phyloP scores from a whole-genome alignment of 306 rosid species.

The Ziziphus jujuba region DNA sequence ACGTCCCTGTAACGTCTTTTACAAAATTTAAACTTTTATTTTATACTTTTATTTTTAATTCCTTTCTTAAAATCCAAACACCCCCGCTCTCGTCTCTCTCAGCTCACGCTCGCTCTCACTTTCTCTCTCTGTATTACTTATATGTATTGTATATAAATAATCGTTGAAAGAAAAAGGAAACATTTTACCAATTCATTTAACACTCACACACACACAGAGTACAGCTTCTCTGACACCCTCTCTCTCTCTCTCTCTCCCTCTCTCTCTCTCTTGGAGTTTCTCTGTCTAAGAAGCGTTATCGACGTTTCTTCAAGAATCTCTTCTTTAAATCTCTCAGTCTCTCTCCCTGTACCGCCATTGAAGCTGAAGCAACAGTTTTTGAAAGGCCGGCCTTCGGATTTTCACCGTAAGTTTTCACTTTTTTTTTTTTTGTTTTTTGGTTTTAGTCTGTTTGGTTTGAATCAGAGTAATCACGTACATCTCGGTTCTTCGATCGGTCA shows the following conservation, averaged over 20 bases:
- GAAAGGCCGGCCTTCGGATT: conserved; percentile 37
- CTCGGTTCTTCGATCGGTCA: conserved; percentile 25
- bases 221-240: conserved; percentile 26
- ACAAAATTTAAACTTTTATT: background rate
- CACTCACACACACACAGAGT: conserved; percentile 14
- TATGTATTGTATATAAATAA: too few species aligned
- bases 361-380: conserved; percentile 9
- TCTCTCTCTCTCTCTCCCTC: conserved; percentile 27
- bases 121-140: background rate
- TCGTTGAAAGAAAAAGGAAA: too few species aligned
- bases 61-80: conserved; percentile 24
- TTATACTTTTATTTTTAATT: background rate
- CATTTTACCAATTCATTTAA: too few species aligned
- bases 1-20: conserved; percentile 40
- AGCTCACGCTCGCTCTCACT: conserved; percentile 16
- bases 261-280: conserved; percentile 29
- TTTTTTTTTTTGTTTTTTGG: background rate
- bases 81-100: conserved; percentile 27
- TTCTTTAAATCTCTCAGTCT: background rate
- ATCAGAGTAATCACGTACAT: background rate
- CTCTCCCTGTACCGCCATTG: background rate
- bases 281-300: conserved; percentile 22
- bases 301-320: conserved; percentile 27
- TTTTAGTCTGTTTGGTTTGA: background rate
- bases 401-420: conserved; percentile 40